Evolutionary conservation across 768 basidiomycete species (phyloP).

Genomic region (Mycena amicta): DNA sequence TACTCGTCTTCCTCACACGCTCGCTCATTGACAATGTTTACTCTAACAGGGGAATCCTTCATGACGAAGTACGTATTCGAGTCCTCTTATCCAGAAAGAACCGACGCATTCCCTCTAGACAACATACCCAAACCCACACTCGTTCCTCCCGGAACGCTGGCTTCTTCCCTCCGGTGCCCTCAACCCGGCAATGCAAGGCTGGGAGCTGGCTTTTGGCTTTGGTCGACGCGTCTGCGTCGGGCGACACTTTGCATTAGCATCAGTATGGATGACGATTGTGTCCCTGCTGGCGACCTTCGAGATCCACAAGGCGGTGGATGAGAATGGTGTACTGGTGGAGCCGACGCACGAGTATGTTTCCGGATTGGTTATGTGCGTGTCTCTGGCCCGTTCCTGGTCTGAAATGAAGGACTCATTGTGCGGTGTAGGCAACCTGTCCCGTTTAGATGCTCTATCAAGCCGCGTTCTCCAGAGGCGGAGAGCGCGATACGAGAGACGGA

Average conservation of each 20-base stretch:
- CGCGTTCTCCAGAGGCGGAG: not conserved
- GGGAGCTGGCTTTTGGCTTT: conserved; percentile 28
- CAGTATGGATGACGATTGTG: conserved; percentile 15
- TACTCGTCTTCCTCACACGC: no score
- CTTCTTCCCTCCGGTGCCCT: conserved; percentile 23
- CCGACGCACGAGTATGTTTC: not conserved
- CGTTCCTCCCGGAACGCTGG: conserved; percentile 36
- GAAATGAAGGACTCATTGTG: not conserved
- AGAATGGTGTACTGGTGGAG: not conserved
- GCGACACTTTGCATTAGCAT: conserved; percentile 12
- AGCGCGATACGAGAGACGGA: not conserved
- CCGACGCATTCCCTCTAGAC: conserved; percentile 11
- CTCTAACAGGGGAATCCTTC: conserved; percentile 34
- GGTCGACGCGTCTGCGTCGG: conserved; percentile 24
- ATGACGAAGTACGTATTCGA: conserved; percentile 20
- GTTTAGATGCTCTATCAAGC: not conserved
- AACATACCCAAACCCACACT: conserved; percentile 35
- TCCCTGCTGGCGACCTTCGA: conserved; percentile 18
- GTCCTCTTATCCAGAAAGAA: not conserved
- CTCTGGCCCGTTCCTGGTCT: not conserved
- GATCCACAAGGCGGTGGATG: conserved; percentile 13
- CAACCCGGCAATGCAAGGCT: conserved; percentile 14
- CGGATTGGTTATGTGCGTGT: not conserved
- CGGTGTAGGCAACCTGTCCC: not conserved
- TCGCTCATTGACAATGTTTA: not conserved